Percentiles rank a stretch among this genome's conserved stretches.
These are phyloP conservation scores for Wickerhamomyces kurtzmanii DNA, from an alignment of 805 yeast genomes.

Conservation along the genomic window DNA sequence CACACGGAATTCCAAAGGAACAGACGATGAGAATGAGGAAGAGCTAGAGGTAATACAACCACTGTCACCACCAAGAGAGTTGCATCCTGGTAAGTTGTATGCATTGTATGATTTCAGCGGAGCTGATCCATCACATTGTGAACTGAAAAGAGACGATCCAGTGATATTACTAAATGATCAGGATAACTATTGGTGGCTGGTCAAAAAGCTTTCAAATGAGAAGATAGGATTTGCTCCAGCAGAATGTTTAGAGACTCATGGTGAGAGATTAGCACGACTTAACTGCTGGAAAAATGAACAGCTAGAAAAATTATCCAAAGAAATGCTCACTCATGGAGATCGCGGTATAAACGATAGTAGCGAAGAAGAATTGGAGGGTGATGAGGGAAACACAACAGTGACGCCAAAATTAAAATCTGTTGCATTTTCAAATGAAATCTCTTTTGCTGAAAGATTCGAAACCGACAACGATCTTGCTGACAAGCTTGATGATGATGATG, in stretches of 20 bases:
- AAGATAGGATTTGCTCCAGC: slow-evolving; percentile 95
- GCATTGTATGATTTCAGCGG: slow-evolving; percentile 85
- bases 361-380: too few relatives aligned
- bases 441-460: slow-evolving; percentile 6
- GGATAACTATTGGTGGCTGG: slow-evolving; percentile 96
- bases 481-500: slow-evolving; percentile 15
- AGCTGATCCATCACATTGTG: slow-evolving; percentile 89
- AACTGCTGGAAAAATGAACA: slow-evolving; percentile 91
- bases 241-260: slow-evolving; percentile 85
- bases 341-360: slow-evolving; percentile 2
- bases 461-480: slow-evolving; percentile 10
- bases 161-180: slow-evolving; percentile 77
- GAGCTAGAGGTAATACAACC: slow-evolving; percentile 27
- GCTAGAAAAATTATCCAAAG: slow-evolving; percentile 12
- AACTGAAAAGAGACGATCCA: slow-evolving; percentile 69
- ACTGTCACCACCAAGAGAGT: slow-evolving; percentile 59
- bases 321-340: slow-evolving; percentile 3
- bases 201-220: slow-evolving; percentile 45
- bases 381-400: neutral
- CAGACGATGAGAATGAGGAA: slow-evolving; percentile 22
- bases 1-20: slow-evolving; percentile 13
- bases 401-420: slow-evolving; percentile 8
- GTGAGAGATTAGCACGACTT: slow-evolving; percentile 82
- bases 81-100: slow-evolving; percentile 76
- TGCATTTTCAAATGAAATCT: slow-evolving; percentile 8